Conservation (phyloP, 2,329 filamentous ascomycete species). For the Tolypocladium album region DNA sequence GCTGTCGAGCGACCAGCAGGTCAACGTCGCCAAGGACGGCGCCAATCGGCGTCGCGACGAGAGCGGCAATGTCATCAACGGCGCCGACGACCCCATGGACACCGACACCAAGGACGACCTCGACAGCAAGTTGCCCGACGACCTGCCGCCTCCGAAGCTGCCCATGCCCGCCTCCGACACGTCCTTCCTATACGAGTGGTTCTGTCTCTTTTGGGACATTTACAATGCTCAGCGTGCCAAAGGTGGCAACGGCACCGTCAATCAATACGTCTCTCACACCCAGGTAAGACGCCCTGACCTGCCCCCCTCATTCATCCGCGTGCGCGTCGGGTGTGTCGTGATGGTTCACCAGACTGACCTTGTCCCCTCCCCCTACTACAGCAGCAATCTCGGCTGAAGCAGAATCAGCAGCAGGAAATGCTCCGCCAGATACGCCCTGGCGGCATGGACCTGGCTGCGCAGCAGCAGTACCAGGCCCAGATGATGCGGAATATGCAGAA, state of each 20-base stretch:
- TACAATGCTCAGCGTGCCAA: constrained; percentile 72
- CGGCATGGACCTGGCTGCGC: constrained; percentile 45
- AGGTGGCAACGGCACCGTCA: constrained; percentile 51
- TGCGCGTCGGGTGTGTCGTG: not conserved
- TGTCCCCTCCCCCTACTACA: constrained; percentile 16
- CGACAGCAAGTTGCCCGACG: constrained; percentile 63
- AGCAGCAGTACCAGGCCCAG: constrained; percentile 44
- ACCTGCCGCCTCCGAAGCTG: constrained; percentile 66
- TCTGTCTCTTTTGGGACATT: constrained; percentile 94
- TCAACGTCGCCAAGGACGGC: constrained; percentile 59
- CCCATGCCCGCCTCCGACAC: constrained; percentile 55
- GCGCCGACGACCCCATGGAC: constrained; percentile 67
- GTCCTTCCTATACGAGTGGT: constrained; percentile 96
- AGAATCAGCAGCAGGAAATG: constrained; percentile 68
- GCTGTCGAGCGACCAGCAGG: constrained; percentile 52
- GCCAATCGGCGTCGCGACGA: constrained; percentile 57
- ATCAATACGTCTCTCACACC: constrained; percentile 70
- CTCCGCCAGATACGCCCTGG: constrained; percentile 57
- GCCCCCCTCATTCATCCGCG: constrained; percentile 1
- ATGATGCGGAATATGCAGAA: constrained; percentile 61
- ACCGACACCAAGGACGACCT: constrained; percentile 72
- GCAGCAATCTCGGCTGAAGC: constrained; percentile 61
- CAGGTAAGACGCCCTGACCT: constrained; percentile 48
- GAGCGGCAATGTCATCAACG: constrained; percentile 58
- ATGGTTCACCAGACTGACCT: constrained; percentile 1